These are phyloP conservation scores for Oryza punctata DNA, from an alignment of 176 grass and related monocot genomes.

Conservation along the genomic window DNA sequence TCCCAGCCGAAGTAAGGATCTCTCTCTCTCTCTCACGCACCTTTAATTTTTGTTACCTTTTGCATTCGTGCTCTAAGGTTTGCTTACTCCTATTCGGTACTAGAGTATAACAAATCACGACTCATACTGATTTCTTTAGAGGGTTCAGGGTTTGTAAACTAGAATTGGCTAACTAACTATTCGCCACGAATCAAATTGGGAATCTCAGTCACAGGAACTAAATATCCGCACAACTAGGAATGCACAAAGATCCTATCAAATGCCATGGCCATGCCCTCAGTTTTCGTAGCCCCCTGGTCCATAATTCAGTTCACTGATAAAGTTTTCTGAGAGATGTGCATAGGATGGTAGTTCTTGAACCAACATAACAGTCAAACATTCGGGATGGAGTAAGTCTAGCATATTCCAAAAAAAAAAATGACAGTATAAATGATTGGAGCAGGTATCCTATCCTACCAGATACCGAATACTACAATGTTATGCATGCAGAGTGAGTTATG, in stretches of 20 bases:
- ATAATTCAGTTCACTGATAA: not conserved
- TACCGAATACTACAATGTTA: not conserved
- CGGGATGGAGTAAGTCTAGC: not conserved
- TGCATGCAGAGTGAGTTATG: not conserved
- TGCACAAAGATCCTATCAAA: not conserved
- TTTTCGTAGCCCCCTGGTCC: not conserved
- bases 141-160: not conserved
- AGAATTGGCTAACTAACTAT: not conserved
- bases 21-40: not conserved
- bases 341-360: not conserved
- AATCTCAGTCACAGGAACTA: not conserved
- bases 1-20: slow-evolving; percentile 69
- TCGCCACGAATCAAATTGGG: not conserved
- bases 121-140: not conserved
- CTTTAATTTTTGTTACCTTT: not conserved
- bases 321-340: not conserved
- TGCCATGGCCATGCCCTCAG: not conserved
- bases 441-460: not conserved
- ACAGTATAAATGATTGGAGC: not conserved
- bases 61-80: not conserved
- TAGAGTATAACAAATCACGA: not conserved
- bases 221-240: not conserved
- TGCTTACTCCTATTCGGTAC: not conserved
- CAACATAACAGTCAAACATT: not conserved
- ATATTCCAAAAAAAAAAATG: not conserved